phyloP scores from a whole-genome alignment of 495 filamentous ascomycete species.

The Xylaria grammica region DNA sequence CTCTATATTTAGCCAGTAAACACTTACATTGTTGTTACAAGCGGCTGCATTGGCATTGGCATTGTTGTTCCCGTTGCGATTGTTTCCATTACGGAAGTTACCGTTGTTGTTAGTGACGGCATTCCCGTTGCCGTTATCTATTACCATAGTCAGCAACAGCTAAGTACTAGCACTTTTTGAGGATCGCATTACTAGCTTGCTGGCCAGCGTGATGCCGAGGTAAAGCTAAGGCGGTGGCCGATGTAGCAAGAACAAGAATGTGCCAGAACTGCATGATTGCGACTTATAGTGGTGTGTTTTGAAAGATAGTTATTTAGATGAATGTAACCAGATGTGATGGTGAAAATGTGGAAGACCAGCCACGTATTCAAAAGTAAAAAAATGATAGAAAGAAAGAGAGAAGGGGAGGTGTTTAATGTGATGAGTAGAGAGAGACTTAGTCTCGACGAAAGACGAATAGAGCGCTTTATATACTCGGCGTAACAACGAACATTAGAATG shows the following conservation, averaged over 20 bases:
- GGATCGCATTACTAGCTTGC: constrained; percentile 20
- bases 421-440: constrained; percentile 2
- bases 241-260: constrained; percentile 35
- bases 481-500: neutral
- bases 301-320: neutral
- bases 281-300: constrained; percentile 1
- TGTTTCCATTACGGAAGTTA: constrained; percentile 16
- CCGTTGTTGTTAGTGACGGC: neutral
- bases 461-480: constrained; percentile 11
- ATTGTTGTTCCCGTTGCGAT: constrained; percentile 16
- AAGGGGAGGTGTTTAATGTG: constrained; percentile 9
- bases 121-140: constrained; percentile 15
- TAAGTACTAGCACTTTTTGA: neutral
- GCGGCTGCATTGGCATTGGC: constrained; percentile 21
- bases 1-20: no score
- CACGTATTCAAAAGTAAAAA: constrained; percentile 4
- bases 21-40: constrained; percentile 21
- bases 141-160: constrained; percentile 12
- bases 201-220: constrained; percentile 36
- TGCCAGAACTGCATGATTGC: constrained; percentile 34
- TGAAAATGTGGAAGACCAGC: constrained; percentile 18
- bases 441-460: neutral
- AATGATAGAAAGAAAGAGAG: neutral
- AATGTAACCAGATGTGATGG: neutral
- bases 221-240: constrained; percentile 33